Evolutionary conservation across 2,329 filamentous ascomycete genomes (phyloP), one percentile per base, ranked within the genome.

Genomic region (Colletotrichum lindemuthianum): DNA sequence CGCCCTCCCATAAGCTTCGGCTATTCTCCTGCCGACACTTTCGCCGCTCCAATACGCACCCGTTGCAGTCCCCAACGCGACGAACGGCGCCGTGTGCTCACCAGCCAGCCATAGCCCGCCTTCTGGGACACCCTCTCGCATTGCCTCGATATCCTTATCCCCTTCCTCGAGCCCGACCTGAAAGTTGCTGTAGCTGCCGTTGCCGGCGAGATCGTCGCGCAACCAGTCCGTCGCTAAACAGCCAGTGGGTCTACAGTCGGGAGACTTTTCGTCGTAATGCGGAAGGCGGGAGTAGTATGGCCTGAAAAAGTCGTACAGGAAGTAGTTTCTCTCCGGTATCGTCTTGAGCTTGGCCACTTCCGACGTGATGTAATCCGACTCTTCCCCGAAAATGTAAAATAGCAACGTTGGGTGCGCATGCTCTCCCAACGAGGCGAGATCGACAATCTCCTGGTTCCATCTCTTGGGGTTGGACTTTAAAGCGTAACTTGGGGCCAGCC

Each of bases 11-110:
- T 89, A 90, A 8, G 77, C 81, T 71, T 84, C 81, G 1, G 81
- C 79, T 63, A 93, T 86, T 72, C 88, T 86, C 74, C 81, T 84
- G 1, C 85, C 93, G 39, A 93, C 91, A 16, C 84, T 86, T 79
- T 97, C 92, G 1, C 94, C 94, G 74, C 91, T 93, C 92, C 92
- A 97, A 75, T 93, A 97, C 10, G 95, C 95, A 1, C 95, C 95
- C 1, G 93, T 96, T 11, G 90, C 91, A 5, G 94, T 97, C 0
- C 94, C 95, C 66, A 97, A 76, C 10, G 92, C 93, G 34, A 96
- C 89, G 79, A 97, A 97, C 5, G 94, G 93, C 59, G 92, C 90
- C 24, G 93, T 97, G 78, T 97, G 93, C 78, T 97, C 93, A 0
- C 93, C 93, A 0, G 93, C 93, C 69, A 97, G 82, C 93, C 93